Evolutionary conservation across 257 asterid species (phyloP).

Genomic region (Mitragyna speciosa): DNA sequence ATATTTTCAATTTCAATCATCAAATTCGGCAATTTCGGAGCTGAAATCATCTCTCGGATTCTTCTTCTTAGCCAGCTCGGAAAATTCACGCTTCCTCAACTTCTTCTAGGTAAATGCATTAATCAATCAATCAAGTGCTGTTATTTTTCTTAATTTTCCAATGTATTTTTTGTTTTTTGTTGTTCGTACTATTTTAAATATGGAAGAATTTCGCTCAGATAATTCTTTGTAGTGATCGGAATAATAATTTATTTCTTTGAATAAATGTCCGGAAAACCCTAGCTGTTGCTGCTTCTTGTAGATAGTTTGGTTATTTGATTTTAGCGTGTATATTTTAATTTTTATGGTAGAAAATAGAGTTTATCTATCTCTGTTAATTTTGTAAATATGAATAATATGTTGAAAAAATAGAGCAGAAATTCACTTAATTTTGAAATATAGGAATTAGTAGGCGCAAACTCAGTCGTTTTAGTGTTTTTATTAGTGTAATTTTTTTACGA

Average conservation of each 20-base stretch:
- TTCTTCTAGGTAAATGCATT: background rate
- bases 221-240: background rate
- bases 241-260: background rate
- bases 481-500: background rate
- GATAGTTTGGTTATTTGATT: background rate
- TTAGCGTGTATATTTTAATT: too few relatives aligned
- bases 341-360: background rate
- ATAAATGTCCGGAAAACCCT: background rate
- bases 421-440: too few relatives aligned
- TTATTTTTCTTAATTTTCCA: too few relatives aligned
- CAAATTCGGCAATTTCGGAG: conserved; percentile 1
- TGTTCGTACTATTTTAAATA: too few relatives aligned
- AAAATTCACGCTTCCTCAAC: background rate
- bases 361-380: too few relatives aligned
- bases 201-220: background rate
- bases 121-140: background rate
- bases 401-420: too few relatives aligned
- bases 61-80: background rate
- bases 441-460: background rate
- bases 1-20: background rate
- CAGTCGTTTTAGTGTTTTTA: background rate
- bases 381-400: too few relatives aligned
- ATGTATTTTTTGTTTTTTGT: background rate
- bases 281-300: background rate
- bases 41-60: conserved; percentile 7